Conservation (phyloP, 805 yeast species). For the Cyberlindnera maritima region DNA sequence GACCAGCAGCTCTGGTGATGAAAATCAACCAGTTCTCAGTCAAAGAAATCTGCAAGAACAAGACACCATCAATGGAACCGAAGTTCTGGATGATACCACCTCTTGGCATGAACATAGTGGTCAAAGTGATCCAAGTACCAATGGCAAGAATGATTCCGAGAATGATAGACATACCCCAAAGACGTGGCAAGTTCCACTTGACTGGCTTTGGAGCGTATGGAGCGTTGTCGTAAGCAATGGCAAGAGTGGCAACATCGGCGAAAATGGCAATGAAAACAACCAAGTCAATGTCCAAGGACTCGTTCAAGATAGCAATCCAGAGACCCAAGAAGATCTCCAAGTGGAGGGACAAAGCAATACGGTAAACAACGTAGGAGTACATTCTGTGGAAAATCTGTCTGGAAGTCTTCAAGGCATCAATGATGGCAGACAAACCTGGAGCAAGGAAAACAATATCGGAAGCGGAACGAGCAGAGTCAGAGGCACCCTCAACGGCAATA, state of each 20-base stretch:
- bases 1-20: constrained; percentile 96
- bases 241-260: constrained; percentile 96
- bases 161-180: constrained; percentile 94
- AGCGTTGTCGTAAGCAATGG: constrained; percentile 97
- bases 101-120: constrained; percentile 86
- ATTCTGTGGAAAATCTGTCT: constrained; percentile 98
- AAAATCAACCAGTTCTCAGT: constrained; percentile 98
- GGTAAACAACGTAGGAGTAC: constrained; percentile 97
- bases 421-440: constrained; percentile 93
- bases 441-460: constrained; percentile 95
- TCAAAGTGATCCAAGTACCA: constrained; percentile 93
- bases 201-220: constrained; percentile 92
- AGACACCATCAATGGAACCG: constrained; percentile 90
- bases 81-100: constrained; percentile 96
- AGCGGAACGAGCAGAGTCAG: constrained; percentile 96
- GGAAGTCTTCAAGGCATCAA: constrained; percentile 92
- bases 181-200: constrained; percentile 94
- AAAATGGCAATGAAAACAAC: constrained; percentile 96
- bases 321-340: constrained; percentile 92
- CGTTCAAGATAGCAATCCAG: constrained; percentile 93
- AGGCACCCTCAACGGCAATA: constrained; percentile 98
- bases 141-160: constrained; percentile 84
- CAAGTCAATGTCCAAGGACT: constrained; percentile 82
- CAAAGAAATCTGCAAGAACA: constrained; percentile 90
- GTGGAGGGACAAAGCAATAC: constrained; percentile 93